Evolutionary conservation across 331 rosid genomes (phyloP).

Genomic region (Spiraea crenata): DNA sequence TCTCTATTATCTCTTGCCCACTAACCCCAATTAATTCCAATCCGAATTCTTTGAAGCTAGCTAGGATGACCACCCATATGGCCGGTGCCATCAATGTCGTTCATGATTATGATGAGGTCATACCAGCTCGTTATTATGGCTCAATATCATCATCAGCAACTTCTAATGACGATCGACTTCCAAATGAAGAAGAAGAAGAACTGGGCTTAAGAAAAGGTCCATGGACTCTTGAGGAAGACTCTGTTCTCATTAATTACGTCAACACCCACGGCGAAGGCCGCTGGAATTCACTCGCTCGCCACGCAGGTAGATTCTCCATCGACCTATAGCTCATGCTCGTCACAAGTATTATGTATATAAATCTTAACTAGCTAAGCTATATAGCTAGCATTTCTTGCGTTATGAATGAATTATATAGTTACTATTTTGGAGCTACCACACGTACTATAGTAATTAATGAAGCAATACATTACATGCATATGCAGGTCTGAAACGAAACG

Average conservation of each 20-base stretch:
- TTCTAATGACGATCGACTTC: background rate
- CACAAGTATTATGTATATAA: no score
- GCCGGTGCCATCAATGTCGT: background rate
- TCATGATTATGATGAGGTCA: background rate
- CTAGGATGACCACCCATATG: background rate
- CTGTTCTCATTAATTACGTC: constrained; percentile 53
- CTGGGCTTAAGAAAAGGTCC: constrained; percentile 68
- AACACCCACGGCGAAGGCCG: constrained; percentile 79
- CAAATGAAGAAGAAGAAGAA: constrained; percentile 26
- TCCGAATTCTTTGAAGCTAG: background rate
- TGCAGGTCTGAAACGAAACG: constrained; percentile 74
- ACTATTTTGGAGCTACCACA: no score
- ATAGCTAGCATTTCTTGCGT: background rate
- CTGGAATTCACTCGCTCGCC: constrained; percentile 74
- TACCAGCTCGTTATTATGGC: background rate
- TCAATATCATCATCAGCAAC: background rate
- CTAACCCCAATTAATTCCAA: background rate
- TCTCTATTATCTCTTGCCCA: background rate
- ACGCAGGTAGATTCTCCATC: constrained; percentile 43
- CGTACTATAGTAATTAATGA: background rate
- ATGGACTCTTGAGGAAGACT: constrained; percentile 84
- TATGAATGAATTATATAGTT: background rate
- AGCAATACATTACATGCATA: background rate
- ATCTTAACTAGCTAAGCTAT: no score
- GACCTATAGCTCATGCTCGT: background rate